Percentiles rank a stretch among this genome's conserved stretches.
These are phyloP conservation scores for Ogataea glucozyma DNA, from an alignment of 805 yeast genomes.

Conservation along the genomic window DNA sequence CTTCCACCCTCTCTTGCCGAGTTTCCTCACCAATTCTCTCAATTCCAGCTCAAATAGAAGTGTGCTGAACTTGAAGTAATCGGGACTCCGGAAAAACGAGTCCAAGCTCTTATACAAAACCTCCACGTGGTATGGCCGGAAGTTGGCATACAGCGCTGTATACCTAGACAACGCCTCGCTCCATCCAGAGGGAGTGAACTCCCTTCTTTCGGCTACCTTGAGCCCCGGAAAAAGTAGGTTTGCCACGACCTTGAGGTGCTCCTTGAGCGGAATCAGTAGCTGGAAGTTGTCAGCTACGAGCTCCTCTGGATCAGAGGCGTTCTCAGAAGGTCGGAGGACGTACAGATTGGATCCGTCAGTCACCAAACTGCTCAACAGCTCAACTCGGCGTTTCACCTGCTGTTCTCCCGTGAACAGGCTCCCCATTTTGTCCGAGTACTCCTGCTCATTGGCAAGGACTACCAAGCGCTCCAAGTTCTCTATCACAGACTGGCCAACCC, in stretches of 20 bases:
- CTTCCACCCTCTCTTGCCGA: constrained; percentile 1
- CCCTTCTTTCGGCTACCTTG: constrained; percentile 9
- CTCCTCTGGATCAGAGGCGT: no score
- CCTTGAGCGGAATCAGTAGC: constrained; percentile 19
- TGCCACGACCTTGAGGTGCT: constrained; percentile 18
- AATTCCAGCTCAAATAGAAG: constrained; percentile 28
- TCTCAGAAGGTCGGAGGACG: no score
- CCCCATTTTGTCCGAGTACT: no score
- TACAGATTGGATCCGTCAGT: no score
- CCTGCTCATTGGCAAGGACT: no score
- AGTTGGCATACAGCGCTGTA: constrained; percentile 19
- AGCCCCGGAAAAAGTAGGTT: constrained; percentile 21
- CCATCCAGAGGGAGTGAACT: neutral
- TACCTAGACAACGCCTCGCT: constrained; percentile 7
- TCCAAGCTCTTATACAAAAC: constrained; percentile 21
- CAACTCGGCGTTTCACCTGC: no score
- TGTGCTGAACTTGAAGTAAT: constrained; percentile 24
- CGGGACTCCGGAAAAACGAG: constrained; percentile 24
- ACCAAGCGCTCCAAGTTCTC: no score
- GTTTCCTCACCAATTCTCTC: constrained; percentile 2
- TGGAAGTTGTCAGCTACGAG: constrained; percentile 11
- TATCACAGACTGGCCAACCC: no score
- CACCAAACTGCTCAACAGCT: no score
- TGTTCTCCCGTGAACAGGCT: no score
- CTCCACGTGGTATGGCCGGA: constrained; percentile 24